Evolutionary conservation across 163 green algal genomes (phyloP).

Genomic region (Scenedesmus sp.): DNA sequence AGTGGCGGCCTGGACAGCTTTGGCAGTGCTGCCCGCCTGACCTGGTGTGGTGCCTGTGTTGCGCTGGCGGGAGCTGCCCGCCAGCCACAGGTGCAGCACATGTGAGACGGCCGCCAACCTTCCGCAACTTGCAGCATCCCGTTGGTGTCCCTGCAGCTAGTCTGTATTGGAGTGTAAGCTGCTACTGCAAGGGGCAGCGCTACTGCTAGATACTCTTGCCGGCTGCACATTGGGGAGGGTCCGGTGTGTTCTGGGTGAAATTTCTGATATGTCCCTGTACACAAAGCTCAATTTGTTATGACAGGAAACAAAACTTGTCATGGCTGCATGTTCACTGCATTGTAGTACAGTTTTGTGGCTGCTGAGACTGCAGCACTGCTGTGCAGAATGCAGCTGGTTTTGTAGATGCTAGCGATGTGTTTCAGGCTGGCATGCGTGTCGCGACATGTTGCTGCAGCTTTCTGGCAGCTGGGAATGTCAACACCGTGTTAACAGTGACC

Average conservation of each 20-base stretch:
- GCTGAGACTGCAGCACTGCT: constrained; percentile 7
- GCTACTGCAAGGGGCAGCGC: too few species aligned
- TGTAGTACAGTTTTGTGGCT: neutral
- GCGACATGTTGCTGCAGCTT: neutral
- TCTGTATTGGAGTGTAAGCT: neutral
- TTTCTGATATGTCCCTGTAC: neutral
- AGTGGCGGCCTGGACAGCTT: neutral
- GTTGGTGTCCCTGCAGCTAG: neutral
- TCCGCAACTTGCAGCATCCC: neutral
- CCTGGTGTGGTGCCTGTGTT: neutral
- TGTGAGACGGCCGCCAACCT: neutral
- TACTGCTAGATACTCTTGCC: neutral
- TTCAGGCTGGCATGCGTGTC: neutral
- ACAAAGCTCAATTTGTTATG: neutral
- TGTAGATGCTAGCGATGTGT: neutral
- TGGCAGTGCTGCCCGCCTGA: neutral
- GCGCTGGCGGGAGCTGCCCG: neutral
- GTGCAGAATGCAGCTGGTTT: neutral
- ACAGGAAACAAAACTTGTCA: neutral
- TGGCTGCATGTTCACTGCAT: neutral
- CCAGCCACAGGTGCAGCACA: neutral
- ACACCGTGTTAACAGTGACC: neutral
- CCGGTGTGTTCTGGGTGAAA: neutral
- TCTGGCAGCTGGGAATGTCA: neutral
- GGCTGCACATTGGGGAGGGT: neutral